Conservation (phyloP, 2,329 filamentous ascomycete genomes). For the Trichophyton benhamiae region DNA sequence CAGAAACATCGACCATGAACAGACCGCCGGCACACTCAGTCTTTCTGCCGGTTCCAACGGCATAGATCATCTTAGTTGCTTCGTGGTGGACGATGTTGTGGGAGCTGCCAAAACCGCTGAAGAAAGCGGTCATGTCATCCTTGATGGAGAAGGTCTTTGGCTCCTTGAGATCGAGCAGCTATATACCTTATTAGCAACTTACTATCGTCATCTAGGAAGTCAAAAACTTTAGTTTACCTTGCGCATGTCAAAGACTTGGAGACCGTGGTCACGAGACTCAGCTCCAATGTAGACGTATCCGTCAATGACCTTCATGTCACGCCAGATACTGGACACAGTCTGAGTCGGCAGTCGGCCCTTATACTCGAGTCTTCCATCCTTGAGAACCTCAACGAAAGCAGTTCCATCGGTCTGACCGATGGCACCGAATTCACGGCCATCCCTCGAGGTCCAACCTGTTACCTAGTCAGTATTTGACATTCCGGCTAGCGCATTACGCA, state of each 20-base stretch:
- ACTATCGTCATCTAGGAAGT: not conserved
- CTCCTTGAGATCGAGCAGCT: conserved; percentile 29
- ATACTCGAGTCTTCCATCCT: conserved; percentile 36
- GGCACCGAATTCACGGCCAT: conserved; percentile 40
- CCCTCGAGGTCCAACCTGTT: conserved; percentile 36
- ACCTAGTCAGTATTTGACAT: not conserved
- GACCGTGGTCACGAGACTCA: conserved; percentile 41
- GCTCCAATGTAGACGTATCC: conserved; percentile 22
- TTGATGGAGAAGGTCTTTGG: conserved; percentile 34
- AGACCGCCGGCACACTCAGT: conserved; percentile 41
- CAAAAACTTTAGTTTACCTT: conserved; percentile 21
- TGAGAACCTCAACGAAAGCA: conserved; percentile 38
- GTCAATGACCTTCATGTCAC: conserved; percentile 27
- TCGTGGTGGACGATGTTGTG: conserved; percentile 39
- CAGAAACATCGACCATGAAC: conserved; percentile 47
- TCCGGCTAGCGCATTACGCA: not conserved
- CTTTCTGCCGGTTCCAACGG: conserved; percentile 36
- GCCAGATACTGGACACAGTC: conserved; percentile 24
- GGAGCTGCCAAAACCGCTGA: conserved; percentile 33
- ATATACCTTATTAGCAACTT: conserved; percentile 28
- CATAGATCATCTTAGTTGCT: conserved; percentile 39
- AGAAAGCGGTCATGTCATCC: conserved; percentile 33
- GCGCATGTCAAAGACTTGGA: conserved; percentile 53
- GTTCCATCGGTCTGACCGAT: conserved; percentile 41
- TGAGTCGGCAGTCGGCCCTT: conserved; percentile 37